Percentiles rank a stretch among this genome's conserved stretches.
Conservation (phyloP, 495 filamentous ascomycete genomes). For the Usnea hakonensis region DNA sequence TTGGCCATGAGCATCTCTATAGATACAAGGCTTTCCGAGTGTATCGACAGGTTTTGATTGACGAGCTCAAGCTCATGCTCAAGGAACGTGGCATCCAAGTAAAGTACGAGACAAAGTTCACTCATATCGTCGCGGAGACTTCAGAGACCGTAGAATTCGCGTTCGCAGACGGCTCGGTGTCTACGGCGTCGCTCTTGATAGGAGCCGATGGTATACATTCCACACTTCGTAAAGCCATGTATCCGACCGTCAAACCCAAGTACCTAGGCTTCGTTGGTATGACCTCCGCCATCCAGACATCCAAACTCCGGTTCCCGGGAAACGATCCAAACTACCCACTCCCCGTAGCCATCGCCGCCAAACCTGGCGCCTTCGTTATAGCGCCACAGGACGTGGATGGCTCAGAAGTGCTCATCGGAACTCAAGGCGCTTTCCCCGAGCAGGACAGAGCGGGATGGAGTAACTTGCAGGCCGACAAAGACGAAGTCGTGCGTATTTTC, state of each 20-base stretch:
- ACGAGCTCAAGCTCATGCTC: slow-evolving; percentile 29
- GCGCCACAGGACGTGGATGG: slow-evolving; percentile 41
- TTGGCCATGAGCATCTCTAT: slow-evolving; percentile 36
- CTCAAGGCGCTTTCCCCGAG: slow-evolving; percentile 30
- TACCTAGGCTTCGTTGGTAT: slow-evolving; percentile 30
- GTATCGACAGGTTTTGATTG: slow-evolving; percentile 40
- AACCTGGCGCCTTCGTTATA: slow-evolving; percentile 40
- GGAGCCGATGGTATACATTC: slow-evolving; percentile 48
- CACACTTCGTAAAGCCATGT: slow-evolving; percentile 34
- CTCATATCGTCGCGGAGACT: slow-evolving; percentile 31
- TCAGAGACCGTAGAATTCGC: slow-evolving; percentile 32
- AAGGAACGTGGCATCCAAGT: slow-evolving; percentile 33
- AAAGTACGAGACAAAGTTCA: slow-evolving; percentile 38
- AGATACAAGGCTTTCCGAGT: slow-evolving; percentile 41
- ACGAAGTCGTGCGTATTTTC: slow-evolving; percentile 32
- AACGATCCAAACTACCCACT: slow-evolving; percentile 26
- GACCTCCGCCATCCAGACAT: slow-evolving; percentile 26
- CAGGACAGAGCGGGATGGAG: slow-evolving; percentile 35
- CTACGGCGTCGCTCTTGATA: slow-evolving; percentile 32
- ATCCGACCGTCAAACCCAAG: slow-evolving; percentile 26
- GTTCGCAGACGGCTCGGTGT: slow-evolving; percentile 35
- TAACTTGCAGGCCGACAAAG: slow-evolving; percentile 28
- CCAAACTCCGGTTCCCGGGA: slow-evolving; percentile 20
- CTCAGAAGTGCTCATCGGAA: slow-evolving; percentile 38
- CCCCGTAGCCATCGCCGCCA: slow-evolving; percentile 37